A percentile compares a stretch with the other conserved stretches of the same genome.
These are phyloP conservation scores for Infundibulicybe gibba DNA, from an alignment of 768 basidiomycete species.

Conservation along the genomic window DNA sequence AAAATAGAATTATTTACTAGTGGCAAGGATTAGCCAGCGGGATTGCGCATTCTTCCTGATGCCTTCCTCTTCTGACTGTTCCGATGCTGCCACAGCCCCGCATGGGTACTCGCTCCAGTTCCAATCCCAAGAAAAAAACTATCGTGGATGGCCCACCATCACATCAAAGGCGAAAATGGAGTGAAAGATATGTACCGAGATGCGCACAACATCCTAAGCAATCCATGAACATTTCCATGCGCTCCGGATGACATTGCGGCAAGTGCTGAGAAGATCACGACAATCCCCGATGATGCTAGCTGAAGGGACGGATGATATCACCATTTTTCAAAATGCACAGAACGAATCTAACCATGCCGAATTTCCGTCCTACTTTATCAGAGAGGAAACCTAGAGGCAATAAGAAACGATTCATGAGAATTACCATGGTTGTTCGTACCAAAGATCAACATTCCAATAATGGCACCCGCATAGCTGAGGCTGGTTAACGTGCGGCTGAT, in stretches of 20 bases:
- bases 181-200: conserved; percentile 47
- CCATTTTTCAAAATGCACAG: background rate
- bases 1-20: conserved; percentile 45
- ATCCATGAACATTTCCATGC: conserved; percentile 59
- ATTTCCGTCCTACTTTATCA: conserved; percentile 82
- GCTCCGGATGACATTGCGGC: conserved; percentile 82
- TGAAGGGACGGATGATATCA: conserved; percentile 19
- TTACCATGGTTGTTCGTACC: conserved; percentile 30
- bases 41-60: conserved; percentile 78
- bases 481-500: conserved; percentile 64
- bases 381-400: conserved; percentile 54
- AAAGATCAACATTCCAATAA: conserved; percentile 80
- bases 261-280: conserved; percentile 78
- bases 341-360: conserved; percentile 65
- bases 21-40: conserved; percentile 81
- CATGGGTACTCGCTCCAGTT: conserved; percentile 88
- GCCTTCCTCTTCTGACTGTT: conserved; percentile 80
- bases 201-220: conserved; percentile 72
- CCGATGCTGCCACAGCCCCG: conserved; percentile 83
- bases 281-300: conserved; percentile 80
- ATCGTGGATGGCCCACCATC: background rate
- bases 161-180: too few species aligned
- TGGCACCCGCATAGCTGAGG: conserved; percentile 76
- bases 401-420: background rate
- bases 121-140: conserved; percentile 89